These are phyloP conservation scores for Termitomyces sp. DNA, from an alignment of 768 basidiomycete genomes.

Conservation along the genomic window DNA sequence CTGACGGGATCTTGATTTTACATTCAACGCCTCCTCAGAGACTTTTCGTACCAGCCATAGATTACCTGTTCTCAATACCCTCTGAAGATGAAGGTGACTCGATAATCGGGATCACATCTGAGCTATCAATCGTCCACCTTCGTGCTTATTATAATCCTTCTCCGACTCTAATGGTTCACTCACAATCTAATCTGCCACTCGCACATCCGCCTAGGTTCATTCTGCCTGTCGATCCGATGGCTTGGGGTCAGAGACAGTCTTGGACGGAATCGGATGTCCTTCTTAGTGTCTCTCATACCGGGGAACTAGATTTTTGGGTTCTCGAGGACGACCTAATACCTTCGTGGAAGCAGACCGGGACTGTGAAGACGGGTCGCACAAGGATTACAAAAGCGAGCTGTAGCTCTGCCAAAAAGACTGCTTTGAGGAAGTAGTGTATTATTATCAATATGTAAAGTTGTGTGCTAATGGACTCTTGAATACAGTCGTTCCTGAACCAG, in stretches of 20 bases:
- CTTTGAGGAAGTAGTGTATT: slow-evolving; percentile 52
- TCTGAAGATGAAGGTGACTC: slow-evolving; percentile 43
- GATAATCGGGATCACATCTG: slow-evolving; percentile 62
- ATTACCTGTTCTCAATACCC: slow-evolving; percentile 62
- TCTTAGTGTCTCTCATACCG: slow-evolving; percentile 68
- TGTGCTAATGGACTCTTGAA: slow-evolving; percentile 5
- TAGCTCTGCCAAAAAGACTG: slow-evolving; percentile 90
- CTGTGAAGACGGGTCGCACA: slow-evolving; percentile 63
- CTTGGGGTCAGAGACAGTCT: slow-evolving; percentile 51
- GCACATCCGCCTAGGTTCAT: slow-evolving; percentile 45
- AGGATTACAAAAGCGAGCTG: slow-evolving; percentile 71
- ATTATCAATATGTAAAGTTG: neutral
- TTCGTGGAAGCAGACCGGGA: slow-evolving; percentile 66
- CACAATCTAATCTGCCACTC: slow-evolving; percentile 49
- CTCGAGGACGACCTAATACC: slow-evolving; percentile 37
- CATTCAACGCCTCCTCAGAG: slow-evolving; percentile 40
- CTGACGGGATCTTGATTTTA: slow-evolving; percentile 43
- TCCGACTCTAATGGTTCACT: slow-evolving; percentile 37
- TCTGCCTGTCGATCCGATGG: slow-evolving; percentile 84
- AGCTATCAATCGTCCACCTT: slow-evolving; percentile 55
- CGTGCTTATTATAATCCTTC: slow-evolving; percentile 28
- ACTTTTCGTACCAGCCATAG: slow-evolving; percentile 43
- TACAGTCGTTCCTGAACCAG: slow-evolving; percentile 52
- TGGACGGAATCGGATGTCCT: slow-evolving; percentile 65
- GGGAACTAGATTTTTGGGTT: slow-evolving; percentile 86